Evolutionary conservation across 768 basidiomycete species (phyloP).

Genomic region (Collybia nuda): DNA sequence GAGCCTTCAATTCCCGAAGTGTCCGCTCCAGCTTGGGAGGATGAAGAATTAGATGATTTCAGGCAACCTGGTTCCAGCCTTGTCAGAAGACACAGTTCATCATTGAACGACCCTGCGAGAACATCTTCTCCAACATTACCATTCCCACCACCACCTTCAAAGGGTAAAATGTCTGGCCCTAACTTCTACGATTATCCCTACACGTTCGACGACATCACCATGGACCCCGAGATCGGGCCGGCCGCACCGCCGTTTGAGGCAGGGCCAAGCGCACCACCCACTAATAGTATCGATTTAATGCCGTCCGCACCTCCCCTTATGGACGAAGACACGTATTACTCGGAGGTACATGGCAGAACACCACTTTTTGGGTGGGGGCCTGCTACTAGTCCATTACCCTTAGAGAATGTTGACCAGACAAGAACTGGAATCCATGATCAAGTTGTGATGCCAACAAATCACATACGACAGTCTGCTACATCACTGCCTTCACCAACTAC

Average conservation of each 20-base stretch:
- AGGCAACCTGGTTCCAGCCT: conserved; percentile 11
- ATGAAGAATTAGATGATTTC: conserved; percentile 44
- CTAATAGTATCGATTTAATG: conserved; percentile 24
- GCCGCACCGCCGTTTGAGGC: conserved; percentile 50
- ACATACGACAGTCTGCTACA: not conserved
- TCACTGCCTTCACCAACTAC: not conserved
- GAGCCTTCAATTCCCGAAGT: conserved; percentile 21
- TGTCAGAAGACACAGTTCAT: conserved; percentile 1
- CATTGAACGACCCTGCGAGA: conserved; percentile 9
- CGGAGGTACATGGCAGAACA: conserved; percentile 9
- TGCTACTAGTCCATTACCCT: not conserved
- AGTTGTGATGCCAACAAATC: conserved; percentile 5
- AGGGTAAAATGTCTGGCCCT: conserved; percentile 38
- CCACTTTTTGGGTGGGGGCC: conserved; percentile 8
- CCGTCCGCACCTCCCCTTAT: conserved; percentile 45
- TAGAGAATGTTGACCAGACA: not conserved
- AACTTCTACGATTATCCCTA: conserved; percentile 41
- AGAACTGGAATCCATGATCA: not conserved
- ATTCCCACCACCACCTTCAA: conserved; percentile 46
- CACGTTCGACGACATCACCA: conserved; percentile 32
- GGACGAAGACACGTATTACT: conserved; percentile 10
- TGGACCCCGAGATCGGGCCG: conserved; percentile 36
- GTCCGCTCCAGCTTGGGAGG: conserved; percentile 56
- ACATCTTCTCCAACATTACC: conserved; percentile 24
- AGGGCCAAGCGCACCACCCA: conserved; percentile 30